A percentile compares a stretch with the other conserved stretches of the same genome.
phyloP scores from a whole-genome alignment of 139 green algal species.

The Penium margaritaceum region DNA sequence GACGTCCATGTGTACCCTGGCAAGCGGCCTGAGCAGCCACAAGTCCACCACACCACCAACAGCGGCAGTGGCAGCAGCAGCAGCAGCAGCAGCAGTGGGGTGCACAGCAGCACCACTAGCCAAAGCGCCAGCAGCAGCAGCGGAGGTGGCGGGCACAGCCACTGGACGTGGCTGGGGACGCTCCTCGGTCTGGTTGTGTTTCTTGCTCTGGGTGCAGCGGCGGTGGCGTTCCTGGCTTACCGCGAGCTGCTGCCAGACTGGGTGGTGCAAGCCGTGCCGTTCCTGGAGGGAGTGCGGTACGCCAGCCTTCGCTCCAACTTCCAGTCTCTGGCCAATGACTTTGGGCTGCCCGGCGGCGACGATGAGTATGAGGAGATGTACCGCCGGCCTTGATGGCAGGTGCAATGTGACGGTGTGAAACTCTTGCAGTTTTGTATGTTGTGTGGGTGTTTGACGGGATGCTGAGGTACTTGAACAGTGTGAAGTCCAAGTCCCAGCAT shows the following conservation, averaged over 20 bases:
- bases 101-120: too few species aligned
- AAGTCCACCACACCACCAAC: background rate
- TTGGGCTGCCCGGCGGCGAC: slow-evolving; percentile 37
- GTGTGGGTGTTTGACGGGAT: too few species aligned
- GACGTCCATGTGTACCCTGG: too few species aligned
- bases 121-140: too few species aligned
- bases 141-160: background rate
- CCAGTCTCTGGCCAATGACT: slow-evolving; percentile 41
- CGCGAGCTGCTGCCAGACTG: slow-evolving; percentile 17
- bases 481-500: too few species aligned
- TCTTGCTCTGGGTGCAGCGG: background rate
- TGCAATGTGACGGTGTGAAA: too few species aligned
- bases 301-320: slow-evolving; percentile 36
- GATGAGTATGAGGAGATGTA: slow-evolving; percentile 35
- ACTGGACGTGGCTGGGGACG: background rate
- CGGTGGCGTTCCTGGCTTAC: slow-evolving; percentile 18
- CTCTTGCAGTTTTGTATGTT: too few species aligned
- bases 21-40: too few species aligned
- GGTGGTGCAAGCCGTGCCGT: slow-evolving; percentile 17
- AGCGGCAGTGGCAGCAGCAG: background rate
- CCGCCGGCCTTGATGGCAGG: background rate
- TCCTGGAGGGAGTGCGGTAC: slow-evolving; percentile 24
- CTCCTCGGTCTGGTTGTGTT: slow-evolving; percentile 3
- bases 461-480: too few species aligned
- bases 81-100: slow-evolving; percentile 3